These are phyloP conservation scores for Rhodotorula sp. DNA, from an alignment of 1,284 basidiomycete genomes.

Conservation along the genomic window DNA sequence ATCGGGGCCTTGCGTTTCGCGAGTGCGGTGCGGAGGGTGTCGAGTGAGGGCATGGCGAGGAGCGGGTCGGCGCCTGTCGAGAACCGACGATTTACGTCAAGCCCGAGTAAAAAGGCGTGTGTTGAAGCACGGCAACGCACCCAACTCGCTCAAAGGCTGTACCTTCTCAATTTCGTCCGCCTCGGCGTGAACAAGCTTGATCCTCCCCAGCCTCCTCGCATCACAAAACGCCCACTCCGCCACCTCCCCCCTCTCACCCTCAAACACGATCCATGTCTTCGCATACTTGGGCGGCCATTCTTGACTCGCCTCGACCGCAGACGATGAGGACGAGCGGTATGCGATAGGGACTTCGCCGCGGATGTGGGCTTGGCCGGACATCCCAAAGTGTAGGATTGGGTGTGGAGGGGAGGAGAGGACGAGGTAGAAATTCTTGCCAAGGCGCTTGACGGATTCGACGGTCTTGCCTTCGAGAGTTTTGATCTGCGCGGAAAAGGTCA, in stretches of 20 bases:
- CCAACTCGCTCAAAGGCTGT: conserved; percentile 64
- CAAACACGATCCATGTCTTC: conserved; percentile 56
- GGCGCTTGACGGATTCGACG: conserved; percentile 62
- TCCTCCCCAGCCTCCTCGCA: conserved; percentile 63
- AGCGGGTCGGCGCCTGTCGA: conserved; percentile 69
- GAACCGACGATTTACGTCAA: neutral
- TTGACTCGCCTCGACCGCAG: conserved; percentile 54
- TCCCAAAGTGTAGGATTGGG: conserved; percentile 40
- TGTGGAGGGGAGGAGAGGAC: conserved; percentile 16
- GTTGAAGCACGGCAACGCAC: conserved; percentile 6
- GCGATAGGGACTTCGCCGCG: conserved; percentile 63
- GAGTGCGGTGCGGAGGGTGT: conserved; percentile 58
- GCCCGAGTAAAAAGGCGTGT: neutral
- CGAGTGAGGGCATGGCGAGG: conserved; percentile 64
- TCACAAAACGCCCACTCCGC: conserved; percentile 63
- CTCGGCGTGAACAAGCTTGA: conserved; percentile 37
- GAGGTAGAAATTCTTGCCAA: conserved; percentile 62
- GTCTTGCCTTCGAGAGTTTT: conserved; percentile 61
- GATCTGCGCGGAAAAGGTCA: conserved; percentile 52
- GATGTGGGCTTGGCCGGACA: conserved; percentile 51
- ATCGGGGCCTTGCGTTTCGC: conserved; percentile 65
- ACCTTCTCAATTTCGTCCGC: conserved; percentile 57
- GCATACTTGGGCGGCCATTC: conserved; percentile 75
- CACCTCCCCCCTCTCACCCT: neutral
- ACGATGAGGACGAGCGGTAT: conserved; percentile 57